Base-by-base conservation (phyloP, 257 asterid species). In the Nicotiana benthamiana region DNA sequence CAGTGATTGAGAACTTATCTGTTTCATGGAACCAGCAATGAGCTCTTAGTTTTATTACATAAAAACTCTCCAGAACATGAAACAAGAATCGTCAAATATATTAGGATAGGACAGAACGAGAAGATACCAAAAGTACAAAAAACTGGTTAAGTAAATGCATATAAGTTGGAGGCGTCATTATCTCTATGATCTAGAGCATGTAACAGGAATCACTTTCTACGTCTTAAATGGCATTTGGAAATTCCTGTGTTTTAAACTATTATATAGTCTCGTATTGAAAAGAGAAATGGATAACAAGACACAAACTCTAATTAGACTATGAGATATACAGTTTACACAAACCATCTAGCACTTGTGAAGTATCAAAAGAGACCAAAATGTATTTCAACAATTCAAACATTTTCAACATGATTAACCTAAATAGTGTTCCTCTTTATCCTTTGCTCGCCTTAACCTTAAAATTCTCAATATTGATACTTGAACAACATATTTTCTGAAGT, bases 1-100 rank as follows among this genome's bases (percentile, higher is more conserved):
- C 85, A 83, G 88, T 84, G 85, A 88, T 80, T 48, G 90, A 79
- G 13, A 86, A 80, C 75, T 80, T 90, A 84, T 90, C 96, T 92
- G 90, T 67, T 83, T 75, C 74, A 56, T 70, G 54, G 51, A 72
- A 72, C 43, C 61, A 72, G 17, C 67, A 83, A 68, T 54, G 57
- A 7, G 26, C 36, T 72, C 60, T 72, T 46, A n/a, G 40, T 24
- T 43, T 72, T 72, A 24, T 46, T 36, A 72, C 40, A 72, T 72
- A 59, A 60, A 72, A 13, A 48, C 16, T 48, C 78, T 24, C 16
- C 61, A 2, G 22, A 48, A 48, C 40, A 72, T 48, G 61, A 22
- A 30, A 30, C 22, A 72, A 72, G 78, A 46, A 24, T 72, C 36
- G 24, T 72, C 78, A 72, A 48, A 72, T 48, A 8, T 34, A 72